Percentiles rank a stretch among this genome's conserved stretches.
Conservation (phyloP, 805 yeast species). For the Blastobotrys terrestris region DNA sequence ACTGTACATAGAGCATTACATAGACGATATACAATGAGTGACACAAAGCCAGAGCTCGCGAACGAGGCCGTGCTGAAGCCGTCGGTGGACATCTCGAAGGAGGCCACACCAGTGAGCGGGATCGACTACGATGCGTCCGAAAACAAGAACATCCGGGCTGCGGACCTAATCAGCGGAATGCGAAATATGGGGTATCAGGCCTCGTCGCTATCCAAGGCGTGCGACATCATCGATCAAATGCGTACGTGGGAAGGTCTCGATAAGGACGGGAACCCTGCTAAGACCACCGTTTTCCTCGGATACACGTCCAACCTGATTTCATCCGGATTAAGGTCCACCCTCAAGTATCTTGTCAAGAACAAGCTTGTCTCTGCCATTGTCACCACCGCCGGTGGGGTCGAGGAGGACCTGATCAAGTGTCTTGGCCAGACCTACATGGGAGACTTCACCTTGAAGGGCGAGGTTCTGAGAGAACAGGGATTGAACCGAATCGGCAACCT, state of each 20-base stretch:
- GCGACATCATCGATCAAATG: constrained; percentile 91
- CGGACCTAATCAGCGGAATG: constrained; percentile 76
- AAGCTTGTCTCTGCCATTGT: constrained; percentile 93
- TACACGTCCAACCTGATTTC: constrained; percentile 94
- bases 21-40: constrained; percentile 4
- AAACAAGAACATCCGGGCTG: constrained; percentile 72
- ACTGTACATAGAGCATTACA: background rate
- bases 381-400: constrained; percentile 97
- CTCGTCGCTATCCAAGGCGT: constrained; percentile 74
- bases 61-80: constrained; percentile 87
- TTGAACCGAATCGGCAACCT: constrained; percentile 97
- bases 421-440: constrained; percentile 95
- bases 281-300: constrained; percentile 89
- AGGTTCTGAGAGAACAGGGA: constrained; percentile 82
- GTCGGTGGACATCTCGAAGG: constrained; percentile 80
- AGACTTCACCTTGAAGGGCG: constrained; percentile 78
- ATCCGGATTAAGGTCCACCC: constrained; percentile 87
- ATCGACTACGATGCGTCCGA: constrained; percentile 79
- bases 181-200: constrained; percentile 97
- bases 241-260: constrained; percentile 87
- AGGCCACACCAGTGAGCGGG: constrained; percentile 74
- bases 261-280: constrained; percentile 51
- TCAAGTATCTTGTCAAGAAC: constrained; percentile 84
- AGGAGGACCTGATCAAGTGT: constrained; percentile 94
- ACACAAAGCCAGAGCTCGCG: constrained; percentile 55